Evolutionary conservation across 441 rosid genomes (phyloP), one percentile per base, ranked within the genome.

Genomic region (Croton laevigatus): DNA sequence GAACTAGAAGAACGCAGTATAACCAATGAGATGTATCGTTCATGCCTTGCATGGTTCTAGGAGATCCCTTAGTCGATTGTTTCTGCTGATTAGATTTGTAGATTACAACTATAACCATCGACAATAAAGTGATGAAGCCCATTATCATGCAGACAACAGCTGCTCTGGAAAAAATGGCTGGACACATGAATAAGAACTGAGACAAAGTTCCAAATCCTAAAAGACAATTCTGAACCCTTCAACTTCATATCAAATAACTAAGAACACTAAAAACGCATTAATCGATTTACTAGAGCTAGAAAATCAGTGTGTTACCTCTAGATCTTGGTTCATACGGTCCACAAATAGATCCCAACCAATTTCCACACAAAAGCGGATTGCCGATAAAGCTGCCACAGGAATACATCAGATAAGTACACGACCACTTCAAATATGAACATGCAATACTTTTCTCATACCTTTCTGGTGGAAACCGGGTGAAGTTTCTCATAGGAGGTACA

Each of bases 311-410:
- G 4, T 64, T 76, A 93, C 99, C 96, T 88, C 57, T 79, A 23
- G 91, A 65, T 69, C 84, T 92, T 3, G 81, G 78, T 14, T 71
- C 65, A 58, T 81, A 75, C 19, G 87, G 89, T 36, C 86, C 87
- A 65, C 98, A 93, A 34, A 88, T 80, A 0, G 97, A 89, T 57
- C 96, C 95, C 61, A 81, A 64, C 99, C 99, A 93, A 75, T 88
- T 74, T 34, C 98, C 98, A 16, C 96, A 90, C 13, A 96, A 83
- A 44, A 82, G 81, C 1, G 92, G 89, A 71, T 96, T 96, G 23
- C 96, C 98, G 34, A 79, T 46, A 79, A 87, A 96, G 78, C 99
- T 95, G 85, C 6, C 7, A 63, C 19, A 73, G 63, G 10, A 61
- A 53, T 17, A 16, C 37, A 67, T 22, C 14, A 32, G 20, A 59